Evolutionary conservation across 2,329 filamentous ascomycete genomes (phyloP), one percentile per base, ranked within the genome.

Genomic region (Microdochium bolleyi): DNA sequence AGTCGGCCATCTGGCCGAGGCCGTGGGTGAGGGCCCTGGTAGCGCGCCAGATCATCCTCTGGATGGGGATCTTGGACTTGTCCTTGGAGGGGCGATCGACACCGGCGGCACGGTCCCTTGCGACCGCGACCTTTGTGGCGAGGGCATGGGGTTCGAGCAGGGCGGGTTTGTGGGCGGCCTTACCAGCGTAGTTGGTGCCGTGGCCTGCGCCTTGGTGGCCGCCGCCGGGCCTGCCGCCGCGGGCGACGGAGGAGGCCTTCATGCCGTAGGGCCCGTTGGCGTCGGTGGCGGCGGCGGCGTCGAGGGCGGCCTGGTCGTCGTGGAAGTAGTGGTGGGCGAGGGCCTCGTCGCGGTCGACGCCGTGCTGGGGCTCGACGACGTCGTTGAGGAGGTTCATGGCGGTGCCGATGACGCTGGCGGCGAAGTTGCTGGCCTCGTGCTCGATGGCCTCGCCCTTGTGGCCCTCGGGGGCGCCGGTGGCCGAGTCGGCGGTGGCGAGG

Each of bases 381-480:
- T 55, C 55, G 10, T 72, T 71, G 3, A 80, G 63, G 27, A 72
- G 71, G 1, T 67, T 62, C 2, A 69, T 60, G 4, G 73, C 67
- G 24, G 79, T 62, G 10, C 73, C 74, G 14, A 80, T 79, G 55
- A 85, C 77, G 25, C 78, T 74, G 46, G 79, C 76, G 49, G 85
- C 78, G 54, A 85, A 75, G 58, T 85, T 84, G 57, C 61, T 55
- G 1, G 61, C 57, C 21, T 60, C 58, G 24, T 63, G 59, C 22
- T 60, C 57, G 4, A 64, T 59, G 3, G 70, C 68, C 56, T 66
- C 60, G 50, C 82, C 82, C 61, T 84, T 83, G 65, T 82, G 74
- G 52, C 80, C 81, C 58, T 86, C 81, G 0, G 82, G 79, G 3
- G 82, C 82, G 21, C 82, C 83, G 2, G 82, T 85, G 1, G 78